These are phyloP conservation scores for Medakamo hakoo DNA, from an alignment of 139 green algal species.

Conservation along the genomic window DNA sequence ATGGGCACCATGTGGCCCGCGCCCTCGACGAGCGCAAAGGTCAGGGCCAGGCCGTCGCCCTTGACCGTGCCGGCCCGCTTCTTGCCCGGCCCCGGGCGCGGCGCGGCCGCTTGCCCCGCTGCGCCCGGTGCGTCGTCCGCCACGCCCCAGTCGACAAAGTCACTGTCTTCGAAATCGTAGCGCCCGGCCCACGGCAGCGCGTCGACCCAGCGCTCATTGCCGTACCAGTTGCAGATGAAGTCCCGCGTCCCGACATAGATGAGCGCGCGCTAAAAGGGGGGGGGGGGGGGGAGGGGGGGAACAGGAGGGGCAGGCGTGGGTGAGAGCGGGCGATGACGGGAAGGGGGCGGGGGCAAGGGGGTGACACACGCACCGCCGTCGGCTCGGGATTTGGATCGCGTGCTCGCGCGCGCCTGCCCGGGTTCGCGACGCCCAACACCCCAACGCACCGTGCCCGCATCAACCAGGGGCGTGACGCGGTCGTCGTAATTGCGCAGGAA, in stretches of 20 bases:
- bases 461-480: slow-evolving; percentile 4
- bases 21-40: slow-evolving; percentile 44
- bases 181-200: slow-evolving; percentile 19
- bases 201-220: slow-evolving; percentile 54
- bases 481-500: background rate
- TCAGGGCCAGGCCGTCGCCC: slow-evolving; percentile 27
- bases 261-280: slow-evolving; percentile 23
- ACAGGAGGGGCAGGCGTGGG: background rate
- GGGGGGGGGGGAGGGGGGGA: background rate
- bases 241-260: slow-evolving; percentile 64
- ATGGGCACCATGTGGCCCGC: slow-evolving; percentile 63
- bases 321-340: no score
- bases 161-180: background rate
- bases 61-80: slow-evolving; percentile 32
- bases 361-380: no score
- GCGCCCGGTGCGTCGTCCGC: slow-evolving; percentile 20
- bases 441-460: background rate
- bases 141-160: slow-evolving; percentile 1
- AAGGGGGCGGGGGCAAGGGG: no score
- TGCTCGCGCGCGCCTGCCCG: no score
- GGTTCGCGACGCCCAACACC: no score
- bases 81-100: no score
- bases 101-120: no score
- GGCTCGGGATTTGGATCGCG: no score
- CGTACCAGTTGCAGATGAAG: slow-evolving; percentile 62